These are phyloP conservation scores for Neonectria faginata DNA, from an alignment of 2,329 filamentous ascomycete species.

Conservation along the genomic window DNA sequence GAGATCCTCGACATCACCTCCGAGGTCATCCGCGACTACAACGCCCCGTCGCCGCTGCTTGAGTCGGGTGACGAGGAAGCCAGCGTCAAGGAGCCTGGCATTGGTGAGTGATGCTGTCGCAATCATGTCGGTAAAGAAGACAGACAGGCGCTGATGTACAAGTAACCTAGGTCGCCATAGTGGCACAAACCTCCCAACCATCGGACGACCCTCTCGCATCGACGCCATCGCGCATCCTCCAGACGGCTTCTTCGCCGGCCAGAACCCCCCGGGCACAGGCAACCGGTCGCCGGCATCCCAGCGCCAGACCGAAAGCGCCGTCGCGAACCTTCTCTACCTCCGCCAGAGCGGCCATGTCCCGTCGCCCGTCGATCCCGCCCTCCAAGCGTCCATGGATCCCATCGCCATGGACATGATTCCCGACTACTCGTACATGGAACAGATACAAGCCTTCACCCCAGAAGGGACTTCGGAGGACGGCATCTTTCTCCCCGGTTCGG, in stretches of 20 bases:
- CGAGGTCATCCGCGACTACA: slow-evolving; percentile 53
- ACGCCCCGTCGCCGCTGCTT: slow-evolving; percentile 39
- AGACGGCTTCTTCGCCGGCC: slow-evolving; percentile 25
- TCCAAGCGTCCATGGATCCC: slow-evolving; percentile 37
- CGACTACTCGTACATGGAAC: slow-evolving; percentile 44
- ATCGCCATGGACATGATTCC: slow-evolving; percentile 32
- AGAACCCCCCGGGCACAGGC: slow-evolving; percentile 14
- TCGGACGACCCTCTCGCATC: slow-evolving; percentile 6
- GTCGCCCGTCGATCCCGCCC: slow-evolving; percentile 29
- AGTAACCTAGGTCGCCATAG: background rate
- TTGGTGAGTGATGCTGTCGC: slow-evolving; percentile 26
- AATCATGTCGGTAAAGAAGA: background rate
- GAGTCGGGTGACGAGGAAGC: slow-evolving; percentile 34
- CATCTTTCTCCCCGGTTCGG: slow-evolving; percentile 60
- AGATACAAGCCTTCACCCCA: slow-evolving; percentile 48
- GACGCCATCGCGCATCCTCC: slow-evolving; percentile 6
- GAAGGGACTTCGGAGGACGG: slow-evolving; percentile 53
- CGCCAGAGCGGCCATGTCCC: slow-evolving; percentile 47
- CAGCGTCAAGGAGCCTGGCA: slow-evolving; percentile 1
- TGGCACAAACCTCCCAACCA: slow-evolving; percentile 7
- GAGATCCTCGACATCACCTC: slow-evolving; percentile 54
- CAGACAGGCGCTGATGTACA: background rate
- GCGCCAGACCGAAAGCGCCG: slow-evolving; percentile 51
- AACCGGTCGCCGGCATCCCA: slow-evolving; percentile 40
- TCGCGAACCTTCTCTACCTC: slow-evolving; percentile 51